Base-by-base conservation (phyloP, 768 basidiomycete species). In the Kwoniella dendrophila region DNA sequence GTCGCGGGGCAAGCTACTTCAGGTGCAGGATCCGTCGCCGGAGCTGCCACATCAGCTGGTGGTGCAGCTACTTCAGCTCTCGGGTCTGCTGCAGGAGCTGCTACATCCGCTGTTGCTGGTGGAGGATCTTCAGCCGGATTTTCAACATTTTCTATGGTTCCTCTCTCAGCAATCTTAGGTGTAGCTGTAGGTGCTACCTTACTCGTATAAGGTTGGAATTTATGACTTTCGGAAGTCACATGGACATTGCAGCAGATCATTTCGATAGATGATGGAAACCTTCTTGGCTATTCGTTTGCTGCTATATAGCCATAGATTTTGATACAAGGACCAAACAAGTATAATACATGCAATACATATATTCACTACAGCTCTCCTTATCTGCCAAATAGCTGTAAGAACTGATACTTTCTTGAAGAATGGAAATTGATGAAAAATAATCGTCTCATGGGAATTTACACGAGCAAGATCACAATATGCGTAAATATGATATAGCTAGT, bases 21-120 rank as follows among this genome's bases (percentile, higher is more conserved):
- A 20, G 59, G 33, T 7, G 64, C 60, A 20, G 51, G 40, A 4
- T 47, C 18, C 14, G 57, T 43, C 18, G 59, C 63, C 8, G 54
- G 50, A 5, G 63, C 40, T 32, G 38, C 60, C 22, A 55, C 43
- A 29, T 52, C 59, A 7, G 62, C 41, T 11, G 59, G 50, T 18
- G 51, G 53, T 11, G 55, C 44, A 10, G 59, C 64, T 29, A 61
- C 59, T 29, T 54, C 57, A 18, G 56, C 50, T 14, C 60, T 36
- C 11, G 56, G 41, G 4, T 45, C 60, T n/a, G 54, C 56, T 29
- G 59, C 59, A 3, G 44, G 44, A 26, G 48, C 57, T 36, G 53
- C 59, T 20, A 48, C 53, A 11, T 50, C 52, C 27, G 57, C 44
- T 16, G 47, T 48, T 4, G 67, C 57, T n/a, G 49, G 52, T n/a